Percentiles rank a stretch among this genome's conserved stretches.
These are phyloP conservation scores for Linnemannia zychae DNA, from an alignment of 192 early-diverging fungal genomes.

Conservation along the genomic window DNA sequence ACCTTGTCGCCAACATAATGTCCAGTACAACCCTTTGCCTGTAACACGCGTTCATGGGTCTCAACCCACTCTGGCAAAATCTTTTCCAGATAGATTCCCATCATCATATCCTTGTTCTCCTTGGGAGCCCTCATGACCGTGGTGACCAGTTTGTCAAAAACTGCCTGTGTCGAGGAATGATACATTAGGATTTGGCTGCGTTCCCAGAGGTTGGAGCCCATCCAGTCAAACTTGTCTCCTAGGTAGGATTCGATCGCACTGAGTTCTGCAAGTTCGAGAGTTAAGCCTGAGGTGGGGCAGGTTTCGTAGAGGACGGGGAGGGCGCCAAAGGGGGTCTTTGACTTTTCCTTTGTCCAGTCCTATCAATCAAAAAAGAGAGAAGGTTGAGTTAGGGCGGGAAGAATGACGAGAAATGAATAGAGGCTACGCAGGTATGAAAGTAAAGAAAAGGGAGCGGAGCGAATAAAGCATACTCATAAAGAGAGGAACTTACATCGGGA, in stretches of 20 bases:
- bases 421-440: not conserved
- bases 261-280: constrained; percentile 59
- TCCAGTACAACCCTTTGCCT: constrained; percentile 37
- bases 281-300: constrained; percentile 15
- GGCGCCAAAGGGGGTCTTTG: constrained; percentile 55
- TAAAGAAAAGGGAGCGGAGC: too few species aligned
- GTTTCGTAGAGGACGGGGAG: constrained; percentile 63
- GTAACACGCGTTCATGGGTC: constrained; percentile 28
- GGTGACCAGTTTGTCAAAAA: constrained; percentile 38
- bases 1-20: constrained; percentile 49
- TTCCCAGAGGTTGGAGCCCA: constrained; percentile 49
- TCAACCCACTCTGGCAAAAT: constrained; percentile 38
- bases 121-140: constrained; percentile 28
- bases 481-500: constrained; percentile 10
- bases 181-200: constrained; percentile 38
- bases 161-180: constrained; percentile 43
- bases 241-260: constrained; percentile 62
- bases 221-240: constrained; percentile 49
- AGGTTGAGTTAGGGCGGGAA: not conserved
- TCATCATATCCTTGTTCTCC: constrained; percentile 18
- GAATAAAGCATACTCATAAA: not conserved
- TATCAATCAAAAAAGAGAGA: not conserved
- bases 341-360: constrained; percentile 59
- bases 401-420: not conserved
- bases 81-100: constrained; percentile 38